phyloP scores from a whole-genome alignment of 2,329 filamentous ascomycete species.

The Fusarium sp. region DNA sequence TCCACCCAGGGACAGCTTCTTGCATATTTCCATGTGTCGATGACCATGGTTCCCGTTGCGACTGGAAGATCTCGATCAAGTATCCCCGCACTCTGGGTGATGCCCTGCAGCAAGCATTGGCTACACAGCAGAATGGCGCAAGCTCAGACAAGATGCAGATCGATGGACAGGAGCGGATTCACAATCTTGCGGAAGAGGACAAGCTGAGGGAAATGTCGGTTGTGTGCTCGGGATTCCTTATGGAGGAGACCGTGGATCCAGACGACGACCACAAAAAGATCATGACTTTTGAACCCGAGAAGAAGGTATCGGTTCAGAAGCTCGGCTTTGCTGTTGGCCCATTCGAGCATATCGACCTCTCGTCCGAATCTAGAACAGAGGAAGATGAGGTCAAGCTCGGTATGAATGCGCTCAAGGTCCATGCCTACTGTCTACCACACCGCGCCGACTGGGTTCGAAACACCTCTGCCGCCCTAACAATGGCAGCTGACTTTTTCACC shows the following conservation, averaged over 20 bases:
- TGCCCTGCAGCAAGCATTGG: slow-evolving; percentile 65
- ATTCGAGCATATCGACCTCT: slow-evolving; percentile 91
- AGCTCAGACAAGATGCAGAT: slow-evolving; percentile 53
- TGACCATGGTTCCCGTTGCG: slow-evolving; percentile 81
- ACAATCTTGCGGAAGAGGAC: slow-evolving; percentile 77
- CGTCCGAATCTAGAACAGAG: slow-evolving; percentile 85
- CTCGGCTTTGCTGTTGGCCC: slow-evolving; percentile 95
- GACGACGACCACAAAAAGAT: slow-evolving; percentile 86
- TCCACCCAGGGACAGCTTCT: slow-evolving; percentile 82
- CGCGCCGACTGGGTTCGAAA: slow-evolving; percentile 86
- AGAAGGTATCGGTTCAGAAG: slow-evolving; percentile 84
- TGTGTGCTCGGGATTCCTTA: slow-evolving; percentile 89
- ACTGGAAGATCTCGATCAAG: slow-evolving; percentile 90
- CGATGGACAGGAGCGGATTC: slow-evolving; percentile 55
- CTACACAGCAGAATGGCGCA: slow-evolving; percentile 54
- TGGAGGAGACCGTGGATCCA: slow-evolving; percentile 83
- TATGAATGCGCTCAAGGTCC: slow-evolving; percentile 86
- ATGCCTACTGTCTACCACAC: slow-evolving; percentile 91
- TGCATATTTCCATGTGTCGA: slow-evolving; percentile 96
- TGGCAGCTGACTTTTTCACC: slow-evolving; percentile 91
- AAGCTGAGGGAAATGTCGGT: slow-evolving; percentile 90
- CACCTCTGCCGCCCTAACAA: slow-evolving; percentile 86
- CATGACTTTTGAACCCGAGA: slow-evolving; percentile 83
- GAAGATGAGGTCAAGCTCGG: slow-evolving; percentile 93
- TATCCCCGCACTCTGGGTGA: slow-evolving; percentile 90